These are phyloP conservation scores for Corymbia citriodora DNA, from an alignment of 441 rosid genomes.

Conservation along the genomic window DNA sequence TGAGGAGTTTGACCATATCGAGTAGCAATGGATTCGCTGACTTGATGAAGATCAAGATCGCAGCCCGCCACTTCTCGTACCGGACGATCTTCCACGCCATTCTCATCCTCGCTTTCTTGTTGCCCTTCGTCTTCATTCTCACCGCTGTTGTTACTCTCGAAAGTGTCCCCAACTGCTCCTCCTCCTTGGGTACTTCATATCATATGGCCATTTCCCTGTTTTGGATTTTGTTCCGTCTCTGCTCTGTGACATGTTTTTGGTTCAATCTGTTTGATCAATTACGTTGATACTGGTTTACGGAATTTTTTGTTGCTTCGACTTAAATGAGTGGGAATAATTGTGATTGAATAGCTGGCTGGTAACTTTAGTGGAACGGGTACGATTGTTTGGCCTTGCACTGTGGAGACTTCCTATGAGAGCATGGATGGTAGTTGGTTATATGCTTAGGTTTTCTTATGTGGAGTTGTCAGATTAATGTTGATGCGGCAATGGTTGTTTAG, in stretches of 20 bases:
- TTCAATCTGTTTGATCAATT: background rate
- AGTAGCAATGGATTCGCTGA: slow-evolving; percentile 94
- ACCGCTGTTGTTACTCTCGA: slow-evolving; percentile 98
- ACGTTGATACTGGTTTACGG: background rate
- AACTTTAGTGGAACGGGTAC: background rate
- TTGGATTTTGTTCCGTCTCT: background rate
- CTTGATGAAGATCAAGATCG: slow-evolving; percentile 99
- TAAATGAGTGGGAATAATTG: background rate
- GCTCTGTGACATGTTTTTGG: background rate
- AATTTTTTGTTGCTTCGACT: background rate
- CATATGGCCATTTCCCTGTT: background rate
- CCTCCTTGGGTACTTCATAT: slow-evolving; percentile 66
- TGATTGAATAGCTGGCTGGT: background rate
- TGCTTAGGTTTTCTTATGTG: background rate
- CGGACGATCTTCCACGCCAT: slow-evolving; percentile 93
- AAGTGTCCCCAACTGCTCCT: slow-evolving; percentile 99
- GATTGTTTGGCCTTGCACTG: background rate
- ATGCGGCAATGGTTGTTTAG: background rate
- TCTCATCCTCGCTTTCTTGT: slow-evolving; percentile 93
- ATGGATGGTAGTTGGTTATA: background rate
- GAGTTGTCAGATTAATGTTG: background rate
- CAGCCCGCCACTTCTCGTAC: slow-evolving; percentile 99
- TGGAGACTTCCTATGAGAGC: background rate
- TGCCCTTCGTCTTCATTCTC: slow-evolving; percentile 97
- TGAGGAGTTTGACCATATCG: slow-evolving; percentile 99